Conservation (phyloP, 345 rosid genomes). For the Lumnitzera littorea region DNA sequence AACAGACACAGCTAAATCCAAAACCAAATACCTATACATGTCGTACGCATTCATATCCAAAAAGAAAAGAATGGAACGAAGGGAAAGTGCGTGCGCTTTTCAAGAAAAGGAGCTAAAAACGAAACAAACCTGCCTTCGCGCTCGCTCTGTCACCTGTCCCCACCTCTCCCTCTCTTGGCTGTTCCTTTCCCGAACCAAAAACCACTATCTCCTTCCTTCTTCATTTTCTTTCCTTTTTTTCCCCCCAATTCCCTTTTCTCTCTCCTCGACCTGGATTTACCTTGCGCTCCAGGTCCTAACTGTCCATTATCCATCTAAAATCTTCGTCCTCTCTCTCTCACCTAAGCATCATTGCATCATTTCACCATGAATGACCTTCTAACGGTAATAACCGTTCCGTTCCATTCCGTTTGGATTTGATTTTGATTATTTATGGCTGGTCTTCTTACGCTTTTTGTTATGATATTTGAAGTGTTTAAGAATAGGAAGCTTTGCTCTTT, state of each 20-base stretch:
- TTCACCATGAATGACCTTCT: constrained; percentile 76
- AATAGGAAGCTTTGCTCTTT: background rate
- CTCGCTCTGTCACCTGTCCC: constrained; percentile 6
- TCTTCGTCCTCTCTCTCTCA: constrained; percentile 6
- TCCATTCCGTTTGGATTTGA: background rate
- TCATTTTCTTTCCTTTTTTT: background rate
- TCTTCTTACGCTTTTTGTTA: background rate
- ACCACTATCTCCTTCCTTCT: background rate
- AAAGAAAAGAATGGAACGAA: no score
- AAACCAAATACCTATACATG: no score
- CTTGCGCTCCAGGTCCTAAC: background rate
- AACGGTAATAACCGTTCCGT: constrained; percentile 33
- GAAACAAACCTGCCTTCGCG: background rate
- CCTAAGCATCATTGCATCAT: constrained; percentile 18
- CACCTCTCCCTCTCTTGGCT: constrained; percentile 5
- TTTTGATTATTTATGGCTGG: background rate
- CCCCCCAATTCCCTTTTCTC: background rate
- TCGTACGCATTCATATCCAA: no score
- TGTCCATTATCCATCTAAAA: background rate
- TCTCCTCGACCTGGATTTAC: background rate
- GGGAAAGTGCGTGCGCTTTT: no score
- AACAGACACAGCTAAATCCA: no score
- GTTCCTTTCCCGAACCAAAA: background rate
- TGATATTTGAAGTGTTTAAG: background rate
- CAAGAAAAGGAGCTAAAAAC: background rate